phyloP scores from a whole-genome alignment of 1,284 basidiomycete genomes.

The Athelia sp. region DNA sequence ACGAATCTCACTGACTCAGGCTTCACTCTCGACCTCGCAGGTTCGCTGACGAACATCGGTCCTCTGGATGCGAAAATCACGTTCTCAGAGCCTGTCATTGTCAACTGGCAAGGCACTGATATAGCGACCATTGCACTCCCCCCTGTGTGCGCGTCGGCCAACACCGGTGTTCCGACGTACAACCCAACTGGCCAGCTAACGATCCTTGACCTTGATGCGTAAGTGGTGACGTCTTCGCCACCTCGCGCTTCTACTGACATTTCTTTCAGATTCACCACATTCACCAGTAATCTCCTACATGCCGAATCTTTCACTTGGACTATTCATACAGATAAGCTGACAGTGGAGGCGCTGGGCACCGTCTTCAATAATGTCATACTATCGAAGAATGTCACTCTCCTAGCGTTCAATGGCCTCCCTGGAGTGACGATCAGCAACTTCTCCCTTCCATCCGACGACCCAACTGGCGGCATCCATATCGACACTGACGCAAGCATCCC shows the following conservation, averaged over 20 bases:
- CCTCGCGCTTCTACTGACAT: neutral
- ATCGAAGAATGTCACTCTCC: constrained; percentile 60
- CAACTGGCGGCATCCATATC: constrained; percentile 66
- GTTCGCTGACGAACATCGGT: constrained; percentile 58
- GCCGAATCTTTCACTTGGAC: constrained; percentile 68
- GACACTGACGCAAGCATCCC: constrained; percentile 65
- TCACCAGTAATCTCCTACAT: constrained; percentile 64
- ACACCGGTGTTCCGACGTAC: constrained; percentile 65
- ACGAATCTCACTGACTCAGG: constrained; percentile 44
- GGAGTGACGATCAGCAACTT: constrained; percentile 71
- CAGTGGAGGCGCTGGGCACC: constrained; percentile 63
- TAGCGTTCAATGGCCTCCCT: constrained; percentile 70
- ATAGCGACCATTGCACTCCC: constrained; percentile 66
- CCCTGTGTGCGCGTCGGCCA: constrained; percentile 67
- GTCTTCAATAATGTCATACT: constrained; percentile 65
- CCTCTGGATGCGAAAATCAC: constrained; percentile 63
- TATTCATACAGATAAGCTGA: constrained; percentile 58
- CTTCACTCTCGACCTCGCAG: constrained; percentile 54
- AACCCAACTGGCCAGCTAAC: constrained; percentile 41
- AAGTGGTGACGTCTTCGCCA: constrained; percentile 14
- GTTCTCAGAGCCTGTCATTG: constrained; percentile 54
- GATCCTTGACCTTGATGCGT: constrained; percentile 49
- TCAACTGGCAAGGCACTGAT: constrained; percentile 62
- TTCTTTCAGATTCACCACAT: constrained; percentile 53
- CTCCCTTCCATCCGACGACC: constrained; percentile 58